Base-by-base conservation (phyloP, 1,284 basidiomycete species). In the Melampsora medusae region DNA sequence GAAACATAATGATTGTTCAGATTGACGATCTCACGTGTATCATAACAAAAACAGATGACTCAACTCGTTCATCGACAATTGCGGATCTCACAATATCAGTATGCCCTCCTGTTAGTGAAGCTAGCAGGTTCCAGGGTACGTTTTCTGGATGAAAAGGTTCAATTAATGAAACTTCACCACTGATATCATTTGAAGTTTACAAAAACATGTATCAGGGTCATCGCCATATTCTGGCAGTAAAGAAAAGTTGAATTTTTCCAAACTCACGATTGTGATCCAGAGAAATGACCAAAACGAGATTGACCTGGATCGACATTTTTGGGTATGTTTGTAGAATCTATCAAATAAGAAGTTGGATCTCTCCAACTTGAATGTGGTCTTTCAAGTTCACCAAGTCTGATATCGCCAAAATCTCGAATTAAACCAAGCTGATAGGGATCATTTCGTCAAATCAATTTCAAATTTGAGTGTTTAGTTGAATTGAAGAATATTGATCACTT, bases 81-180 rank as follows among this genome's bases (percentile, higher is more conserved):
- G 69, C 69, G 28, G 56, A 71, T 64, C 69, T 22, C 6, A 71
- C 69, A n/a, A 71, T 71, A 33, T 71, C 69, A 12, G 38, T n/a
- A 42, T 71, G 69, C 2, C 69, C 69, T 14, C n/a, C 28, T n/a
- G 28, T 71, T 38, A 71, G 35, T 19, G 69, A 71, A 14, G 42
- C 69, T 4, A 71, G 17, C 22, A 71, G 12, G 1, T 50, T 62
- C 69, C 69, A 71, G 19, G 25, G 38, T 2, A 28, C 50, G 9
- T 19, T 38, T 28, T 65, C 9, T 12, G 22, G 14, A n/a, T 62
- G 2, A 22, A 61, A 62, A 25, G 69, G 49, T 6, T 71, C 69
- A 12, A 71, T 60, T 19, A 71, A 50, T 28, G 49, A 22, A 46
- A 71, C 60, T 31, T 71, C 25, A 14, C 69, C 69, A 4, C 69